Evolutionary conservation across 345 rosid genomes (phyloP).

Genomic region (Rhizophora mangle): DNA sequence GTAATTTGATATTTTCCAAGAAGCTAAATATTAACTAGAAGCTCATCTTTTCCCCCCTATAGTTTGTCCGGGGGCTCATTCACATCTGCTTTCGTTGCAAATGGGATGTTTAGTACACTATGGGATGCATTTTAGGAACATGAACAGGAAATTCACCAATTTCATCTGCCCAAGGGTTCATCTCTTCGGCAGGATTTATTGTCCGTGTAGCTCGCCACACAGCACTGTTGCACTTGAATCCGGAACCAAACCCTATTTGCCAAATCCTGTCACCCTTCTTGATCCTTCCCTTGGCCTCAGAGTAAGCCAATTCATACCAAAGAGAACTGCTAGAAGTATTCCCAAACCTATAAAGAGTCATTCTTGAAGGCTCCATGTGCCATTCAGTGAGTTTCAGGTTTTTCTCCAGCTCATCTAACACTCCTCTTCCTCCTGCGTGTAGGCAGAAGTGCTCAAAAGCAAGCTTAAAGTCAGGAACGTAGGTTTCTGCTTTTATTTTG

Average conservation of each 20-base stretch:
- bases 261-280: conserved; percentile 2
- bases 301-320: conserved; percentile 1
- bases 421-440: conserved; percentile 11
- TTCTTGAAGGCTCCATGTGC: conserved; percentile 10
- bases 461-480: conserved; percentile 12
- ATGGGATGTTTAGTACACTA: no score
- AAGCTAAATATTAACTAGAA: no score
- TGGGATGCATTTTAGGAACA: no score
- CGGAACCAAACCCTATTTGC: neutral
- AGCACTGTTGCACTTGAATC: conserved; percentile 1
- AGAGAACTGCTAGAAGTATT: neutral
- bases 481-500: neutral
- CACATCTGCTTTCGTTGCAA: no score
- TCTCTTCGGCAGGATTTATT: neutral
- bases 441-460: conserved; percentile 20
- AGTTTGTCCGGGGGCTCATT: no score
- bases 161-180: neutral
- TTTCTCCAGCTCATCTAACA: conserved; percentile 8
- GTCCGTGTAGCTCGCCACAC: neutral
- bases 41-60: no score
- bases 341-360: neutral
- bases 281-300: conserved; percentile 2
- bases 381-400: conserved; percentile 3
- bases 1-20: no score
- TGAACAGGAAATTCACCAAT: neutral